phyloP scores from a whole-genome alignment of 2,329 filamentous ascomycete species.

The Cordyceps fumosorosea region DNA sequence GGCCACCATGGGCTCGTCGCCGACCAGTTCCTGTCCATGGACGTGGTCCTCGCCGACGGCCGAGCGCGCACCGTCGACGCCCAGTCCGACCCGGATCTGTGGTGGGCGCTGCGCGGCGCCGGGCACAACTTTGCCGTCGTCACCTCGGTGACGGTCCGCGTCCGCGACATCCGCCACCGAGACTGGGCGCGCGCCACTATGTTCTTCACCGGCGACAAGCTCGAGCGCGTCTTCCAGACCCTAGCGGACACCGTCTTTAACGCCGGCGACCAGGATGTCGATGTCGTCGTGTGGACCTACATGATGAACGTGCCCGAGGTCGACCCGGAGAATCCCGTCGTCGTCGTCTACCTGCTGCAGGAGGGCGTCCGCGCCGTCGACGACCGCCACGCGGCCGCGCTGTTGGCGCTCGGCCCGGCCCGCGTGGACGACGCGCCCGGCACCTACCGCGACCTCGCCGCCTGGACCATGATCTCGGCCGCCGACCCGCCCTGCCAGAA shows the following conservation, averaged over 20 bases:
- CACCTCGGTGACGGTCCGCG: constrained; percentile 39
- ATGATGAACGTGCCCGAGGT: constrained; percentile 34
- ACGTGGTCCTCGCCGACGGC: constrained; percentile 46
- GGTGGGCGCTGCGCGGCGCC: constrained; percentile 51
- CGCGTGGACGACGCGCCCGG: constrained; percentile 26
- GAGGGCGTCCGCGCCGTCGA: constrained; percentile 35
- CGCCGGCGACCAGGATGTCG: constrained; percentile 35
- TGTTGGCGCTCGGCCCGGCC: constrained; percentile 35
- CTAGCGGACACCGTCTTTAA: constrained; percentile 39
- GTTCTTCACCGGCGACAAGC: constrained; percentile 40
- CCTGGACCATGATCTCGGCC: constrained; percentile 35
- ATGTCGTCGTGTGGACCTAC: constrained; percentile 45
- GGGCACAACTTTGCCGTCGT: constrained; percentile 57
- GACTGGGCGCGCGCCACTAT: constrained; percentile 39
- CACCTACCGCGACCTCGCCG: constrained; percentile 38
- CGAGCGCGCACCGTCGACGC: constrained; percentile 30
- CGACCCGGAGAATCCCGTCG: constrained; percentile 36
- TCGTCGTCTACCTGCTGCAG: constrained; percentile 36
- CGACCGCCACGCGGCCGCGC: constrained; percentile 33
- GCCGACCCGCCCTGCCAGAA: constrained; percentile 35
- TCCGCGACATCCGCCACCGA: constrained; percentile 37
- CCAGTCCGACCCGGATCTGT: constrained; percentile 46
- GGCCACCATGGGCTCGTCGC: constrained; percentile 45
- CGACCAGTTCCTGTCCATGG: constrained; percentile 46
- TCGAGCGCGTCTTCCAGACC: constrained; percentile 40